phyloP scores from a whole-genome alignment of 345 rosid genomes.

The Excoecaria cochinchinensis region DNA sequence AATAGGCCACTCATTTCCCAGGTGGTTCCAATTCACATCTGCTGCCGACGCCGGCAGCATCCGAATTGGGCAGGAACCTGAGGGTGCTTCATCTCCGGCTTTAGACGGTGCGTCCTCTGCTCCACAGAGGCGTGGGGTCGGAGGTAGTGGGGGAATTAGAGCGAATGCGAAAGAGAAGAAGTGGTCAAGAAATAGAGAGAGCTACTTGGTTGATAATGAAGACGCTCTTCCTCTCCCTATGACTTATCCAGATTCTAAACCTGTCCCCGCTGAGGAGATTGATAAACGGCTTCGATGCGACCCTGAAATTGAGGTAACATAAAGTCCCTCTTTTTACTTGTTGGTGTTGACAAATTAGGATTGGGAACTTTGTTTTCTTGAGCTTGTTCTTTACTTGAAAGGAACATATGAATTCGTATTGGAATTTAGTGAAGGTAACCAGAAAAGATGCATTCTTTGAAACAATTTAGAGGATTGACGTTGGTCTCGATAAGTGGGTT shows the following conservation, averaged over 20 bases:
- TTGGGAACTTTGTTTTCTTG: background rate
- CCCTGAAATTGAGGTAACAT: constrained; percentile 57
- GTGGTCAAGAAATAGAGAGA: constrained; percentile 78
- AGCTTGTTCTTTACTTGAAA: background rate
- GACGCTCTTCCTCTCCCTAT: constrained; percentile 95
- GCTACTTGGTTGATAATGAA: constrained; percentile 62
- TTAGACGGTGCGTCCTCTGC: constrained; percentile 6
- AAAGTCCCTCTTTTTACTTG: background rate
- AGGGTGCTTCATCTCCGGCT: constrained; percentile 27
- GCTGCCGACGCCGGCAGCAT: constrained; percentile 48
- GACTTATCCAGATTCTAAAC: constrained; percentile 80
- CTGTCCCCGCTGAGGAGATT: constrained; percentile 70
- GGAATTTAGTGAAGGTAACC: no score
- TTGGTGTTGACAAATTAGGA: background rate
- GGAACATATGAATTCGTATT: background rate
- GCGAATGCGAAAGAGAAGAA: constrained; percentile 62
- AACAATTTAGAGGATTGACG: background rate
- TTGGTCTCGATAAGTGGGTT: background rate
- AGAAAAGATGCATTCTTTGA: background rate
- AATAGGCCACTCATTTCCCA: constrained; percentile 41
- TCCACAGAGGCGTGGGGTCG: constrained; percentile 18
- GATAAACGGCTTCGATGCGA: constrained; percentile 75
- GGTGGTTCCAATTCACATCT: constrained; percentile 45
- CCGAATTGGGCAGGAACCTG: constrained; percentile 46
- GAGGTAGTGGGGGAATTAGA: constrained; percentile 32